Evolutionary conservation across 2,329 filamentous ascomycete genomes (phyloP), one percentile per base, ranked within the genome.

Genomic region (Coleophoma crateriformis): DNA sequence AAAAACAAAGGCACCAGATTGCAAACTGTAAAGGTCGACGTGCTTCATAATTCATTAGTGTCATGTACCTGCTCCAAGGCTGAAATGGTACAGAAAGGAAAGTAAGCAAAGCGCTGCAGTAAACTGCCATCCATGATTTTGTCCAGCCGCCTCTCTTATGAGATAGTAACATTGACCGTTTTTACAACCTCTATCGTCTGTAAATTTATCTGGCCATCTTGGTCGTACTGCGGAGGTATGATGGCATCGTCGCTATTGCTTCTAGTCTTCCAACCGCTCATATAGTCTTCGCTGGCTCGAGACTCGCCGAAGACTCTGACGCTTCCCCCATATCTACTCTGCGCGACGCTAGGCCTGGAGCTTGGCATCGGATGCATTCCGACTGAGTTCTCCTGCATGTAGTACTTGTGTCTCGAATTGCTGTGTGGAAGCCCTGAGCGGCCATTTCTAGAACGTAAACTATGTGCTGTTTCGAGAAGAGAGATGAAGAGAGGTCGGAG

Each of bases 401-500:
- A 60, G 41, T 58, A 58, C 34, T 54, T 58, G 27, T 27, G 27
- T 39, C 50, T 39, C 7, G 41, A 17, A 42, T 47, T n/a, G 42
- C 43, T 8, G 46, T 43, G 17, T 41, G 46, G 13, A 27, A 27
- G 27, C 8, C 27, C 27, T 38, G 46, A 6, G 20, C 15, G 13
- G 17, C 42, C 12, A 44, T 48, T 17, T 20, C 49, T 33, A 14
- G 38, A 27, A 5, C 17, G 45, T 2, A 49, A 49, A 3, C 42
- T 47, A 4, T 49, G 48, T n/a, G 53, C 47, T 7, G 53, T 50
- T 35, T 66, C 63, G 35, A 71, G 63, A 17, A 63, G 54, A 54
- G 60, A 64, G 50, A 63, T 60, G 57, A 69, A 66, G 12, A 68
- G 58, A 3, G 71, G 71, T 12, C 69, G 66, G 33, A 76, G 64